Percentiles rank a stretch among this genome's conserved stretches.
phyloP scores from a whole-genome alignment of 2,329 filamentous ascomycete species.

The Pyrenophora graminea region DNA sequence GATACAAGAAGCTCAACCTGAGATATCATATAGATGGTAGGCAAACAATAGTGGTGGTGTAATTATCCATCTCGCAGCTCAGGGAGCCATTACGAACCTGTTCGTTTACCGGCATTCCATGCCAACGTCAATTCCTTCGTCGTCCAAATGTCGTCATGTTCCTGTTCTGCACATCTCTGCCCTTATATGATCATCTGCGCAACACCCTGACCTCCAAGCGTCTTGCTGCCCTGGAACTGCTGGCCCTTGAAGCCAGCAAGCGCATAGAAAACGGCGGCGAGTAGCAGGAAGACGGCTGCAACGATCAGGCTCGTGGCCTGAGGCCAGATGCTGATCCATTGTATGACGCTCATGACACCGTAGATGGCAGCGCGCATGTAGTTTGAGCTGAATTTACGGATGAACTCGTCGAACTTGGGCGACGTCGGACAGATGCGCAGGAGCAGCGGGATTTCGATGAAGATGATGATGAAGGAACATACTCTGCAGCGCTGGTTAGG shows the following conservation, averaged over 20 bases:
- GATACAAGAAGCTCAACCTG: conserved; percentile 27
- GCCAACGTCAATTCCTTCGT: not conserved
- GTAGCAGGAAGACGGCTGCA: conserved; percentile 76
- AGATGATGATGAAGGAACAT: conserved; percentile 55
- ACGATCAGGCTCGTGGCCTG: conserved; percentile 76
- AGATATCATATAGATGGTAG: not conserved
- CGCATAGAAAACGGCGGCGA: conserved; percentile 80
- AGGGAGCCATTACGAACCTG: not conserved
- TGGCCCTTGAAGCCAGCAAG: conserved; percentile 80
- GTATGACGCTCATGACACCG: conserved; percentile 74
- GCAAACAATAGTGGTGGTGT: conserved; percentile 1
- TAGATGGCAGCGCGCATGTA: conserved; percentile 95
- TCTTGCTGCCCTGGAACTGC: conserved; percentile 91
- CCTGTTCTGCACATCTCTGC: not conserved
- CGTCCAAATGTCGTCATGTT: not conserved
- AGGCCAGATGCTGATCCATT: conserved; percentile 77
- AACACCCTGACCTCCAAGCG: conserved; percentile 87
- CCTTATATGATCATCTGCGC: conserved; percentile 89
- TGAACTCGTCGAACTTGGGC: conserved; percentile 80
- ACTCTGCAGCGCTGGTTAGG: conserved; percentile 42
- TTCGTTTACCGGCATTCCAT: conserved; percentile 4
- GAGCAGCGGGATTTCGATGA: conserved; percentile 81
- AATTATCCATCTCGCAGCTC: not conserved
- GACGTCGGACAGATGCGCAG: conserved; percentile 98
- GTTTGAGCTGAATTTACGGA: conserved; percentile 92